Percentiles rank a stretch among this genome's conserved stretches.
Evolutionary conservation across 208 protist genomes (phyloP).

Genomic region (Blastocrithidia nonstop): DNA sequence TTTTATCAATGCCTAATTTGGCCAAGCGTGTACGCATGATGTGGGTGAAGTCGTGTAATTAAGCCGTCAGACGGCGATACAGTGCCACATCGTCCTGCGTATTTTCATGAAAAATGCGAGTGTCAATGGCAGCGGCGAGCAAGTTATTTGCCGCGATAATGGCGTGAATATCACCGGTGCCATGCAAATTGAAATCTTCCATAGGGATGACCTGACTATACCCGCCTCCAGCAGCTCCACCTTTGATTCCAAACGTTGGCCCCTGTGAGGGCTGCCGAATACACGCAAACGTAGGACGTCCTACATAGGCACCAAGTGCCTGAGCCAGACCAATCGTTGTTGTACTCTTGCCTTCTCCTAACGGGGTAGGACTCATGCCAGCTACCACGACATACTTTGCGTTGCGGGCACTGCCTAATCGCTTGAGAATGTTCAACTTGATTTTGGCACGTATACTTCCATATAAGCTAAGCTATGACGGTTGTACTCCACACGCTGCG

Average conservation of each 20-base stretch:
- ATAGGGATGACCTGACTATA: constrained; percentile 95
- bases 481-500: constrained; percentile 59
- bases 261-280: constrained; percentile 96
- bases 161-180: constrained; percentile 97
- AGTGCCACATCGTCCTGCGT: constrained; percentile 87
- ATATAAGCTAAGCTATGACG: constrained; percentile 87
- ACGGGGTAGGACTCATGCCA: constrained; percentile 83
- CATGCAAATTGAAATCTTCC: constrained; percentile 98
- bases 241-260: constrained; percentile 94
- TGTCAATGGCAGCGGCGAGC: constrained; percentile 94
- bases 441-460: constrained; percentile 87
- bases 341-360: constrained; percentile 97
- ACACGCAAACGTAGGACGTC: constrained; percentile 88
- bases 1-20: constrained; percentile 87
- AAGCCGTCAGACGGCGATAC: constrained; percentile 62
- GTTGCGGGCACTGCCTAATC: constrained; percentile 43
- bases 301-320: constrained; percentile 92
- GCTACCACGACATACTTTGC: constrained; percentile 96
- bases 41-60: constrained; percentile 72
- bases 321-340: constrained; percentile 95
- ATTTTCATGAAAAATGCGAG: constrained; percentile 93
- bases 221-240: constrained; percentile 95
- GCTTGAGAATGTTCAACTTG: constrained; percentile 71
- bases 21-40: constrained; percentile 82
- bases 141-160: constrained; percentile 96